These are phyloP conservation scores for Trametes maxima DNA, from an alignment of 768 basidiomycete genomes.

Conservation along the genomic window DNA sequence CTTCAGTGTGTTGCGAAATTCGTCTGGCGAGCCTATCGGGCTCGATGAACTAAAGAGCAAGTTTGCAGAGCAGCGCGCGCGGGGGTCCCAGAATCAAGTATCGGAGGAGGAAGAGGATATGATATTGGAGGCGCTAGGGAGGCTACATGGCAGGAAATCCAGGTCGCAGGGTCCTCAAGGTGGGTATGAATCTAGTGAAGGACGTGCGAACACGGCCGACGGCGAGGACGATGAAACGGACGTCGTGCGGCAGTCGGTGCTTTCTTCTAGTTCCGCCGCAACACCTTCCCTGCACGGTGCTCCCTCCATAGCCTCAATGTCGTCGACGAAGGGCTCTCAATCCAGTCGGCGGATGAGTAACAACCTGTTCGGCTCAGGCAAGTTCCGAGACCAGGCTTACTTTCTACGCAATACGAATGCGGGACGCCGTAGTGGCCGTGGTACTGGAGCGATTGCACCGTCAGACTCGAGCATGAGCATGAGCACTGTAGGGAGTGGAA, in stretches of 20 bases:
- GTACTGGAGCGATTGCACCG: conserved; percentile 38
- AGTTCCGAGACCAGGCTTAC: conserved; percentile 74
- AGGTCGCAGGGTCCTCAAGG: conserved; percentile 16
- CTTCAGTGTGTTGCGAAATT: conserved; percentile 75
- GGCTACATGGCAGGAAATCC: conserved; percentile 44
- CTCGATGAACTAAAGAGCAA: conserved; percentile 65
- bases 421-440: conserved; percentile 41
- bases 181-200: conserved; percentile 20
- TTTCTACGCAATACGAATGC: conserved; percentile 52
- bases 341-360: conserved; percentile 79
- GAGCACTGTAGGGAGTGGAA: conserved; percentile 38
- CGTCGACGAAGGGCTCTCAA: conserved; percentile 43
- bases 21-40: conserved; percentile 65
- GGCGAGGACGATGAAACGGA: conserved; percentile 17
- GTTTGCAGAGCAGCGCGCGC: conserved; percentile 75
- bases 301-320: conserved; percentile 28
- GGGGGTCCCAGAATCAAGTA: conserved; percentile 67
- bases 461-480: conserved; percentile 48
- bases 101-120: conserved; percentile 86
- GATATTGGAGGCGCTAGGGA: conserved; percentile 72
- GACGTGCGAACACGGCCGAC: neutral
- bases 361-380: conserved; percentile 83
- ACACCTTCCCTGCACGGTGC: conserved; percentile 34
- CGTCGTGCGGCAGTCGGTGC: conserved; percentile 27
- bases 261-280: conserved; percentile 38